Percentiles rank a stretch among this genome's conserved stretches.
Evolutionary conservation across 306 rosid species (phyloP).

Genomic region (Cucumis cinereus): DNA sequence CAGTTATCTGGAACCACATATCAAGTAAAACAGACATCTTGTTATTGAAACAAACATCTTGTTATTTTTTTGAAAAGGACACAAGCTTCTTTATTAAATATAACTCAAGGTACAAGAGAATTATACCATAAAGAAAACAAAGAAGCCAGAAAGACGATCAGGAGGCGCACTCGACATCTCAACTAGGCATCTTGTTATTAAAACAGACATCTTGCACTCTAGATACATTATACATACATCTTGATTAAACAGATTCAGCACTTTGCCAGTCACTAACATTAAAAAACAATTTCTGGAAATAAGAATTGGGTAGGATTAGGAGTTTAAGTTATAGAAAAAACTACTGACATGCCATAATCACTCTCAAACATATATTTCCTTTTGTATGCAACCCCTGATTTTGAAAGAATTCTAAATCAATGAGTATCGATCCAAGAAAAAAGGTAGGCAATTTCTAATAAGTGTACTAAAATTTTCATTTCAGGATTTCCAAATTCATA

Average conservation of each 20-base stretch:
- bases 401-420: too few species aligned
- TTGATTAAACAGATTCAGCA: not conserved
- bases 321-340: not conserved
- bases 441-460: not conserved
- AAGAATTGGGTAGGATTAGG: not conserved
- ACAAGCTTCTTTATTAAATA: too few species aligned
- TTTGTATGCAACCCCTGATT: too few species aligned
- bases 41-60: too few species aligned
- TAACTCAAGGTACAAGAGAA: too few species aligned
- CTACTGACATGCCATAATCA: not conserved
- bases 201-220: not conserved
- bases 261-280: not conserved
- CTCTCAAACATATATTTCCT: not conserved
- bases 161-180: too few species aligned
- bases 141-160: too few species aligned
- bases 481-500: too few species aligned
- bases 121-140: too few species aligned
- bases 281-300: not conserved
- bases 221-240: not conserved
- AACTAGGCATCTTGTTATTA: not conserved
- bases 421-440: too few species aligned
- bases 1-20: not conserved
- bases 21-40: not conserved
- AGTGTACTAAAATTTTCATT: not conserved
- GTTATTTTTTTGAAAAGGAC: too few species aligned